A percentile compares a stretch with the other conserved stretches of the same genome.
Evolutionary conservation across 305 asterid genomes (phyloP).

Genomic region (Fraxinus platypoda): DNA sequence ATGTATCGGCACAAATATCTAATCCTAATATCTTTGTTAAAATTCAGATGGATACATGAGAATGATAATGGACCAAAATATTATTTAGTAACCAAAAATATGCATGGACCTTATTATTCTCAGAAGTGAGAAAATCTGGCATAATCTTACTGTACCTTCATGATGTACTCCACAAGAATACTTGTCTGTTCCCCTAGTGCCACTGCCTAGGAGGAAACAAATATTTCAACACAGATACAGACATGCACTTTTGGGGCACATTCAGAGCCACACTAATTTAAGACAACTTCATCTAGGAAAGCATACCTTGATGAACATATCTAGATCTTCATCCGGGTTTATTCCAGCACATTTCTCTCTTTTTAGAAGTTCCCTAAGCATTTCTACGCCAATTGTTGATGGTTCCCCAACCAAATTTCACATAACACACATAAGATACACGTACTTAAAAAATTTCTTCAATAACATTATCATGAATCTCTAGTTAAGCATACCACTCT

Average conservation of each 20-base stretch:
- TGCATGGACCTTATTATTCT: conserved; percentile 13
- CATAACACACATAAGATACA: conserved; percentile 15
- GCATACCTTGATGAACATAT: conserved; percentile 67
- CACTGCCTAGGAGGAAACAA: conserved; percentile 74
- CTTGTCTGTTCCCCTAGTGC: conserved; percentile 77
- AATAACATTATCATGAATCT: conserved; percentile 11
- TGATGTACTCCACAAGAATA: conserved; percentile 67
- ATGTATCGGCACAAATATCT: conserved; percentile 76
- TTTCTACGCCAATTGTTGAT: conserved; percentile 35
- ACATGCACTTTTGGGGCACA: background rate
- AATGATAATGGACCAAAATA: background rate
- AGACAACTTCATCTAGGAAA: conserved; percentile 23
- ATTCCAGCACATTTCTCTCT: conserved; percentile 66
- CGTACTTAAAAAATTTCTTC: background rate
- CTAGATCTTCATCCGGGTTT: conserved; percentile 64
- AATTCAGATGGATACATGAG: conserved; percentile 36
- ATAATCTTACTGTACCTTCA: conserved; percentile 55
- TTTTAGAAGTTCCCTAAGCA: conserved; percentile 74
- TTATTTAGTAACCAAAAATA: background rate
- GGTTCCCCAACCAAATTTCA: conserved; percentile 13
- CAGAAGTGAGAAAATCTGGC: conserved; percentile 13
- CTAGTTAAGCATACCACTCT: conserved; percentile 45
- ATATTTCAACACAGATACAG: conserved; percentile 29
- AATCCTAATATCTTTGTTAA: conserved; percentile 71
- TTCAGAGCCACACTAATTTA: conserved; percentile 2